These are phyloP conservation scores for Celoporthe dispersa DNA, from an alignment of 2,329 filamentous ascomycete species.

Conservation along the genomic window DNA sequence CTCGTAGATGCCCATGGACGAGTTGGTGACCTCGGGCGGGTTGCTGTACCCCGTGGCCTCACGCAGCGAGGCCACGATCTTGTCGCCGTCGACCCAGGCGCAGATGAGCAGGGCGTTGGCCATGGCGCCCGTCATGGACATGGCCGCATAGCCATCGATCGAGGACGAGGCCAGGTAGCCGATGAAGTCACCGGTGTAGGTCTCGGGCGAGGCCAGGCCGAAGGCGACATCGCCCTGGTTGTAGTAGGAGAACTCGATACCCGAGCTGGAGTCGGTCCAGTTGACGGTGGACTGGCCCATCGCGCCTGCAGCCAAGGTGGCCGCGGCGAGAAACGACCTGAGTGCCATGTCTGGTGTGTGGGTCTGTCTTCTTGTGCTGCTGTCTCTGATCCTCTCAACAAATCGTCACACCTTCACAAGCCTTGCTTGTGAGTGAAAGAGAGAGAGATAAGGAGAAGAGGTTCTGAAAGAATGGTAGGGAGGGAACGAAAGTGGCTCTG, in stretches of 20 bases:
- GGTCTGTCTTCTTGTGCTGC: background rate
- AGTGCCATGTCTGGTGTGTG: constrained; percentile 13
- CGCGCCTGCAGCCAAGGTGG: constrained; percentile 27
- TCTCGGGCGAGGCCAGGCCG: constrained; percentile 56
- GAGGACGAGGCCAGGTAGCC: constrained; percentile 52
- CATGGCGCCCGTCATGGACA: constrained; percentile 50
- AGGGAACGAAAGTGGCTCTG: constrained; percentile 28
- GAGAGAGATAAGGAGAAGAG: background rate
- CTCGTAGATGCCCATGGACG: constrained; percentile 40
- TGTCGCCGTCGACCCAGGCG: constrained; percentile 48
- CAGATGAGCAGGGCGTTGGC: constrained; percentile 47
- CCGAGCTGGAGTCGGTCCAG: constrained; percentile 25
- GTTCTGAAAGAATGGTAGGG: constrained; percentile 3
- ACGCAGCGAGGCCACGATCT: constrained; percentile 37
- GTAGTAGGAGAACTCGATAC: constrained; percentile 30
- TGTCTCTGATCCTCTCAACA: background rate
- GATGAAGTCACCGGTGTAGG: constrained; percentile 55
- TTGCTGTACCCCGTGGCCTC: constrained; percentile 43
- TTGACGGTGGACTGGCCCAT: constrained; percentile 22
- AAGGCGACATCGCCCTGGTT: constrained; percentile 37
- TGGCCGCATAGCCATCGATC: constrained; percentile 53
- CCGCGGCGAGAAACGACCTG: constrained; percentile 22
- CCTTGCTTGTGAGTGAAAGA: constrained; percentile 7
- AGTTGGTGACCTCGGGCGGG: constrained; percentile 44
- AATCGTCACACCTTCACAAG: constrained; percentile 13